Evolutionary conservation across 2,329 filamentous ascomycete species (phyloP), one percentile per base, ranked within the genome.

Genomic region (Pseudonectria foliicola): DNA sequence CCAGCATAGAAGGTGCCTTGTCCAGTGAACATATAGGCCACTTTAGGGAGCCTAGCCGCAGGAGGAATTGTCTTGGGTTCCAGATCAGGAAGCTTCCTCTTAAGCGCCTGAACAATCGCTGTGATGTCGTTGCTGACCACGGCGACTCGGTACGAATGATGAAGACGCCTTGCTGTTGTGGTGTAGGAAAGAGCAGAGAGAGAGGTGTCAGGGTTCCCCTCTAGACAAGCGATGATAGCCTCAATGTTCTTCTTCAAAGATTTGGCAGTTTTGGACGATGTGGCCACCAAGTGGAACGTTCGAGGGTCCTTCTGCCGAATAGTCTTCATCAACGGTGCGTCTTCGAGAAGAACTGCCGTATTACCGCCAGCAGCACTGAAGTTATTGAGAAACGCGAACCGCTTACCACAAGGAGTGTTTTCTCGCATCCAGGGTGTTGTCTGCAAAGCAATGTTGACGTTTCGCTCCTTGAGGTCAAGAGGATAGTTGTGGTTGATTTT

Each of bases 361-460:
- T 86, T 86, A 24, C 82, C 81, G 44, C 81, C 81, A 34, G 81
- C 78, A 6, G 81, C 82, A 43, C 74, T 75, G 52, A 83, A 85
- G 60, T 82, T 83, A 62, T 85, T 85, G 42, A 82, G 56, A 39
- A 75, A 73, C 7, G 72, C 60, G 5, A 63, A 58, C 18, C 69
- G 61, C 3, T 64, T 66, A 49, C 64, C 65, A 13, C 63, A 64
- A 31, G 30, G 27, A 3, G 13, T 10, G 7, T 73, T 62, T 21
- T 57, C 61, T 33, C 76, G 64, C 39, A 49, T 49, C 57, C 75
- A 74, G 0, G 68, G 64, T 0, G 69, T 72, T 32, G 66, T 53
- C 43, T 76, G 62, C 41, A 71, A 66, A 2, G 75, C 68, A 45
- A 82, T 79, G 45, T 71, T 67, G 27, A 80, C 66, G 25, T 76